A percentile compares a stretch with the other conserved stretches of the same genome.
phyloP scores from a whole-genome alignment of 257 asterid genomes.

The Solanum bulbocastanum region DNA sequence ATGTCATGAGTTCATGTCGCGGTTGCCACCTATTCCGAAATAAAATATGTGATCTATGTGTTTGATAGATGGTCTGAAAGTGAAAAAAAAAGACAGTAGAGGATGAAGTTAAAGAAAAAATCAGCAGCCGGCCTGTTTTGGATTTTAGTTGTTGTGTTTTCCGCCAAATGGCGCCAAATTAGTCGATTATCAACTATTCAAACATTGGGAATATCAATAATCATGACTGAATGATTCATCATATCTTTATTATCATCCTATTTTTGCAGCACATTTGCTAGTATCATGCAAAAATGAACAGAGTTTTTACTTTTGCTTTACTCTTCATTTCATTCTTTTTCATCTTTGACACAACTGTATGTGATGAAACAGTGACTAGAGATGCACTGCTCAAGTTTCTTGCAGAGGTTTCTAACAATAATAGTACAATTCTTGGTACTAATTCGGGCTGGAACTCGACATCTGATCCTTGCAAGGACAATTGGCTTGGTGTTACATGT shows the following conservation, averaged over 20 bases:
- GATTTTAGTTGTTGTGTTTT: neutral
- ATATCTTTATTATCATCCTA: neutral
- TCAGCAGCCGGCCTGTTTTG: neutral
- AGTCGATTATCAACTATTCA: neutral
- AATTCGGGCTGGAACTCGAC: slow-evolving; percentile 36
- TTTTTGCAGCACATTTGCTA: neutral
- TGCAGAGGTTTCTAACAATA: slow-evolving; percentile 24
- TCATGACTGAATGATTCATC: neutral
- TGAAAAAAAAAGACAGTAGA: neutral
- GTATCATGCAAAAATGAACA: slow-evolving; percentile 20
- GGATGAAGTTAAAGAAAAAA: neutral
- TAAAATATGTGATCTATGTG: neutral
- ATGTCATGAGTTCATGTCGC: neutral
- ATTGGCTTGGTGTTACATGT: slow-evolving; percentile 44
- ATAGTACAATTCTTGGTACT: neutral
- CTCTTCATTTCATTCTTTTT: slow-evolving; percentile 18
- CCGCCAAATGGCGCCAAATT: neutral
- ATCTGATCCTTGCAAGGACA: slow-evolving; percentile 33
- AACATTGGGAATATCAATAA: neutral
- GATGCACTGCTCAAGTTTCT: slow-evolving; percentile 25
- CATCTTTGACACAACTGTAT: neutral
- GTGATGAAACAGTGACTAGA: slow-evolving; percentile 24
- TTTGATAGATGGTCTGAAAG: neutral
- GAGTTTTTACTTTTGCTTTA: slow-evolving; percentile 6
- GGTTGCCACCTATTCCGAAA: neutral